phyloP scores from a whole-genome alignment of 2,329 filamentous ascomycete genomes.

The Calonectria crousiana region DNA sequence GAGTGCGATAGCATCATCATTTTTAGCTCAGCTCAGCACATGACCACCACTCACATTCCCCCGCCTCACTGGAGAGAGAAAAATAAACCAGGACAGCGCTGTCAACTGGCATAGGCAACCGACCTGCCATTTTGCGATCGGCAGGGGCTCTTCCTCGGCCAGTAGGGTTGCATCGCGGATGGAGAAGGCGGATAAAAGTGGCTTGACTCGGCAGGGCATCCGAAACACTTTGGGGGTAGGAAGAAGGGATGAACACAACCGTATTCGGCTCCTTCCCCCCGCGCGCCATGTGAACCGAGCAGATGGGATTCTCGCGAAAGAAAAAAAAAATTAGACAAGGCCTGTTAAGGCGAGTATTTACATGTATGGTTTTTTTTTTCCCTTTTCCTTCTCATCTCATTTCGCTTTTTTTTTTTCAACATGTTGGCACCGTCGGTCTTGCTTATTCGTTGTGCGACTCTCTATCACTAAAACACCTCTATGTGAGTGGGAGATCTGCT shows the following conservation, averaged over 20 bases:
- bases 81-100: background rate
- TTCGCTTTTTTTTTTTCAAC: background rate
- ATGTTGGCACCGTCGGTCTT: background rate
- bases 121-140: conserved; percentile 6
- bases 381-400: background rate
- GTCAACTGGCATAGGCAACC: background rate
- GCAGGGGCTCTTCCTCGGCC: background rate
- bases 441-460: no score
- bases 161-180: conserved; percentile 12
- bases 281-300: background rate
- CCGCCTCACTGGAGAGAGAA: background rate
- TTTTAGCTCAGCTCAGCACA: no score
- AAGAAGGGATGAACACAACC: conserved; percentile 25
- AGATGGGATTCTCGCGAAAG: background rate
- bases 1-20: background rate
- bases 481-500: background rate
- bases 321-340: background rate
- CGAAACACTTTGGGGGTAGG: conserved; percentile 34
- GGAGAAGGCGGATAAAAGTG: conserved; percentile 7
- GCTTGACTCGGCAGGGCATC: conserved; percentile 19
- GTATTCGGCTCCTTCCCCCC: background rate
- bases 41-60: background rate
- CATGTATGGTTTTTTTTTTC: background rate
- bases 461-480: background rate
- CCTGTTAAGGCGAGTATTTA: background rate